These are phyloP conservation scores for Fusarium domesticum DNA, from an alignment of 2,329 filamentous ascomycete genomes.

Conservation along the genomic window DNA sequence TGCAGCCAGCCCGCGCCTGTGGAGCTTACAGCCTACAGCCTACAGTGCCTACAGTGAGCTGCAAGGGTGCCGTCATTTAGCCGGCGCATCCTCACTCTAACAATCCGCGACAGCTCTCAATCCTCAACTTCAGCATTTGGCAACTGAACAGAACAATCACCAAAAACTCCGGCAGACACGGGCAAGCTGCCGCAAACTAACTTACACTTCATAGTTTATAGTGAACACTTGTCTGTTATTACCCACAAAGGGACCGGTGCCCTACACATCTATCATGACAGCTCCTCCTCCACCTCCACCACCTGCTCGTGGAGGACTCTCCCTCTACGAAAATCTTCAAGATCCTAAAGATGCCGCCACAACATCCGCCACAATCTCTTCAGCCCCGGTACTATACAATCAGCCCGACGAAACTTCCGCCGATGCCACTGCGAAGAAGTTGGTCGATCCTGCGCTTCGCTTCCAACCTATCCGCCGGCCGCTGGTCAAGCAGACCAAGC, in stretches of 20 bases:
- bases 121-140: slow-evolving; percentile 1
- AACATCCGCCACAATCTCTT: slow-evolving; percentile 65
- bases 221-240: too few relatives aligned
- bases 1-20: slow-evolving; percentile 11
- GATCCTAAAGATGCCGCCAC: slow-evolving; percentile 52
- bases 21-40: slow-evolving; percentile 5
- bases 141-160: too few relatives aligned
- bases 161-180: too few relatives aligned
- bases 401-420: slow-evolving; percentile 45
- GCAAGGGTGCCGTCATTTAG: slow-evolving; percentile 28
- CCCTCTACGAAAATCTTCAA: slow-evolving; percentile 82
- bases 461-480: slow-evolving; percentile 86
- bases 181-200: too few relatives aligned
- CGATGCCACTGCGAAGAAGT: slow-evolving; percentile 58
- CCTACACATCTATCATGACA: slow-evolving; percentile 22
- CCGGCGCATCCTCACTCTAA: slow-evolving; percentile 29
- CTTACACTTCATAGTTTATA: too few relatives aligned
- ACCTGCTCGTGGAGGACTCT: slow-evolving; percentile 53
- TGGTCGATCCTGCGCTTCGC: slow-evolving; percentile 60
- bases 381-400: slow-evolving; percentile 71
- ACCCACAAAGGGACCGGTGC: too few relatives aligned
- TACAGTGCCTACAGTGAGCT: not conserved
- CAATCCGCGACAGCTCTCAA: not conserved
- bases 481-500: slow-evolving; percentile 55
- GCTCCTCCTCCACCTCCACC: slow-evolving; percentile 34